Evolutionary conservation across 495 filamentous ascomycete species (phyloP).

Genomic region (Tuber umbilicatum): DNA sequence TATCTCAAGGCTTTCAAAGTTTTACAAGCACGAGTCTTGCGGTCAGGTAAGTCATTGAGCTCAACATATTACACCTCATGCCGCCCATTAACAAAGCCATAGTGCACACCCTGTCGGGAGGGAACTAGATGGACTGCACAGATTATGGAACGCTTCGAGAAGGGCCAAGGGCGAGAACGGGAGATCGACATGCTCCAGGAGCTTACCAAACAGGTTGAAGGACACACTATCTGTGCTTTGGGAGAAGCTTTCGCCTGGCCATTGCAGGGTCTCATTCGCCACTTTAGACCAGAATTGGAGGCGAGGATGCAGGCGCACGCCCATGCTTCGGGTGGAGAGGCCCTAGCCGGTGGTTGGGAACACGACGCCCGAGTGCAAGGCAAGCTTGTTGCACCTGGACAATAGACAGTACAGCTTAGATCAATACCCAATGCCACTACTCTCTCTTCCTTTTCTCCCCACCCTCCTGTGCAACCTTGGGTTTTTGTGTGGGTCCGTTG

Average conservation of each 20-base stretch:
- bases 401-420: constrained; percentile 46
- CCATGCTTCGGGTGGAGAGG: constrained; percentile 58
- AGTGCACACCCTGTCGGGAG: constrained; percentile 93
- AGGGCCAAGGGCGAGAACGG: constrained; percentile 73
- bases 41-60: constrained; percentile 54
- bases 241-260: constrained; percentile 99
- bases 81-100: not conserved
- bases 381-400: constrained; percentile 78
- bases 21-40: constrained; percentile 97
- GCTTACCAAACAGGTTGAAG: constrained; percentile 97
- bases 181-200: constrained; percentile 99
- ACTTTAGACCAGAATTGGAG: constrained; percentile 94
- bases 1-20: constrained; percentile 84
- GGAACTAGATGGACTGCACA: constrained; percentile 97
- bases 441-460: not conserved
- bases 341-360: constrained; percentile 82
- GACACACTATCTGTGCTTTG: constrained; percentile 95
- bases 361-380: constrained; percentile 69
- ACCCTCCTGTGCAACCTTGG: not conserved
- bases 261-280: constrained; percentile 92
- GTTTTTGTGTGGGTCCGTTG: not conserved
- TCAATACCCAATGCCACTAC: not conserved
- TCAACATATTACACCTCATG: not conserved
- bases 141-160: constrained; percentile 95
- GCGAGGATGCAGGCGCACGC: constrained; percentile 72